Evolutionary conservation across 2,329 filamentous ascomycete species (phyloP), one percentile per base, ranked within the genome.

Genomic region (Corniculantispora saksenae): DNA sequence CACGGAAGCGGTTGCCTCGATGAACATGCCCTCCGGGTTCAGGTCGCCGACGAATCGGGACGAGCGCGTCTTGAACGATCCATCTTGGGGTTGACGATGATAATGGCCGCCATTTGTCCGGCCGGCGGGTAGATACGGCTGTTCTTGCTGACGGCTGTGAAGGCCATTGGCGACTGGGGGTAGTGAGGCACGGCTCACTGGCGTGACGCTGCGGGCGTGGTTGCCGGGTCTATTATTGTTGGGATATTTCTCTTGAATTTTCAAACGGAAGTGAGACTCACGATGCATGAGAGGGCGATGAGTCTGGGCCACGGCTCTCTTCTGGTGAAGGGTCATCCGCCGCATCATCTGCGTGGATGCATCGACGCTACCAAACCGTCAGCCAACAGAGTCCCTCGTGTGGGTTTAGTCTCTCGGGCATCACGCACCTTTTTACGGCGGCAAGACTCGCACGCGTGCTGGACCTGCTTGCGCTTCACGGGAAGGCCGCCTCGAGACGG

Each of bases 11-110:
- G 83, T 83, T 1, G 83, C 84, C 68, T 86, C 83, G 69, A 86
- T 78, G 64, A 89, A 85, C 72, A 88, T 83, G 65, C 83, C 83
- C 71, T 88, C 86, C 2, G 86, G 86, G 68, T 86, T 88, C 32
- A 87, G 70, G 69, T 88, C 85, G 21, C 85, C 84, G 45, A 88
- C 82, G 63, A 87, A 88, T 8, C 85, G 82, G 1, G 77, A 78
- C 0, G 77, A 75, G 47, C 72, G 72, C 12, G 72, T 64, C 38
- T 70, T 70, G 15, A 70, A 66, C 3, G 69, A 60, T 17, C 63
- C 72, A 32, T 48, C 69, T 35, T 48, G 65, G 47, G 63, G 2
- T 53, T 66, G 47, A 61, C 50, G 59, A 21, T 47, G 38, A 67
- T 66, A 0, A 63, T 62, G 9, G 57, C 62, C 23, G 57, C 62